phyloP scores from a whole-genome alignment of 495 filamentous ascomycete genomes.

The Hyaloscypha finlandica region DNA sequence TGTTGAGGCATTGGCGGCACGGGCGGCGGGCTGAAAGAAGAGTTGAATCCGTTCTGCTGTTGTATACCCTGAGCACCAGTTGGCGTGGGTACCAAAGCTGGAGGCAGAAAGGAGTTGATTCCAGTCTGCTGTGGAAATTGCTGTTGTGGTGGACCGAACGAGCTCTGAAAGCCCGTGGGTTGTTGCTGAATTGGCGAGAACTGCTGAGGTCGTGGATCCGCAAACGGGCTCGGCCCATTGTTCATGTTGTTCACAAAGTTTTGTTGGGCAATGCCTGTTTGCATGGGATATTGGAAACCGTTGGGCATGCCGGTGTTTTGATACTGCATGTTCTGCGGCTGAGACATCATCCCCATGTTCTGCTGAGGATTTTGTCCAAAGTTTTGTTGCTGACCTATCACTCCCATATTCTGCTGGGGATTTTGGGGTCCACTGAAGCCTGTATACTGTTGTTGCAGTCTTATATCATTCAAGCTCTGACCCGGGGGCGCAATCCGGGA shows the following conservation, averaged over 20 bases:
- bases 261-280: constrained; percentile 30
- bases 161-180: constrained; percentile 69
- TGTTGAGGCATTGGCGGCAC: constrained; percentile 51
- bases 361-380: constrained; percentile 21
- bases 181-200: constrained; percentile 66
- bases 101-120: constrained; percentile 59
- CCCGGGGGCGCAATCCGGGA: constrained; percentile 66
- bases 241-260: constrained; percentile 36
- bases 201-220: constrained; percentile 57
- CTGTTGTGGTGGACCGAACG: constrained; percentile 40
- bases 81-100: constrained; percentile 54
- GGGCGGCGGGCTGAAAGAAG: constrained; percentile 39
- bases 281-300: constrained; percentile 38
- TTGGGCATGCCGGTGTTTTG: constrained; percentile 30
- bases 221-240: constrained; percentile 50
- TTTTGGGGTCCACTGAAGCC: constrained; percentile 28
- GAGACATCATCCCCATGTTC: constrained; percentile 41
- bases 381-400: constrained; percentile 41
- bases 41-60: constrained; percentile 54
- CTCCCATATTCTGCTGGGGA: constrained; percentile 23
- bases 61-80: constrained; percentile 37
- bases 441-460: constrained; percentile 58
- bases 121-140: constrained; percentile 48
- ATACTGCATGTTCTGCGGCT: constrained; percentile 37
- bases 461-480: constrained; percentile 72